Evolutionary conservation across 2,329 filamentous ascomycete genomes (phyloP), one percentile per base, ranked within the genome.

Genomic region (Arthrobotrys sphaeroides): DNA sequence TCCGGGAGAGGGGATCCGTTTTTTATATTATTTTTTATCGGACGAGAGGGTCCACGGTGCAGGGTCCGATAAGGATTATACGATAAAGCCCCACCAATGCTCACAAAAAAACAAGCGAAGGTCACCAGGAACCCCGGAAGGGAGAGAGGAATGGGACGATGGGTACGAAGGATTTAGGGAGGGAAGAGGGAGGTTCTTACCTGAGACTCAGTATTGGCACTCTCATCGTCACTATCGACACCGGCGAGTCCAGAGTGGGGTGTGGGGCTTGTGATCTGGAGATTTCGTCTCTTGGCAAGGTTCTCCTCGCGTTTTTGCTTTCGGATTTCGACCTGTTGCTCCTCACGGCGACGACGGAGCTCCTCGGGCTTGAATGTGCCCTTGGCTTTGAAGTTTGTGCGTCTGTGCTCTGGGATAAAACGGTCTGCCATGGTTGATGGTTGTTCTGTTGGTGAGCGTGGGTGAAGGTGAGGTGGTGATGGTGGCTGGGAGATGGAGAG

Each of bases 311-410:
- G 90, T 89, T 98, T 98, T 79, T 94, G 92, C 86, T 96, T 97
- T 83, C 95, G 91, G 82, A 99, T 99, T 86, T 99, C 95, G 79
- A 99, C 95, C 86, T 98, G 95, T 85, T 97, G 94, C 85, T 99
- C 95, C 84, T 99, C 95, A 83, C 95, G 95, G 83, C 95, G 95
- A 82, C 95, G 94, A 83, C 95, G 93, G 79, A 99, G 90, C 87
- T 99, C 95, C 84, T 99, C 95, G 81, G 94, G 94, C 89, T 97
- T 97, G 88, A 99, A 98, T 82, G 93, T 93, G 85, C 92, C 94
- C 89, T 97, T 97, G 67, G 95, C 95, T 91, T 99, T 99, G 90
- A 97, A 99, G 86, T 97, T 94, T 79, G 93, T 97, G 83, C 95
- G 94, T 84, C 95, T 93, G 87, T 99, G 95, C 87, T 99, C 95